Evolutionary conservation across 768 basidiomycete genomes (phyloP), one percentile per base, ranked within the genome.

Genomic region (Boletus rufocinnamomeus): DNA sequence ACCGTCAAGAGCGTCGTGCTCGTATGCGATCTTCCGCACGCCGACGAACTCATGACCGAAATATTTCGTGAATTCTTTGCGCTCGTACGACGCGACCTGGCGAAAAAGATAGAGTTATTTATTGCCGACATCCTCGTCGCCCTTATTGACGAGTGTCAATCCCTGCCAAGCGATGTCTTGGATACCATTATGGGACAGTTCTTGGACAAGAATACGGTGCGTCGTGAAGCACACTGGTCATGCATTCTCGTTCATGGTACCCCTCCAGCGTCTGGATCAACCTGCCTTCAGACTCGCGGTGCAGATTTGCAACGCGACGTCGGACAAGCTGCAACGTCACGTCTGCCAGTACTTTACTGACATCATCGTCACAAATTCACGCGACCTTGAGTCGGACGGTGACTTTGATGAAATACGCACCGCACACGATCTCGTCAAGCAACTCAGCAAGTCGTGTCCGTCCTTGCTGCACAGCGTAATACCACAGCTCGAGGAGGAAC

Each of bases 1-100:
- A 91, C 90, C 35, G 95, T 98, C 68, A 98, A 98, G 82, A 93
- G 89, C 64, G 88, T 97, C 32, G 93, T 95, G 14, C 83, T 98
- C 64, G 87, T 97, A 17, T 94, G 93, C 74, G 96, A 98, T 74
- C 82, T 98, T 16, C 91, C 89, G 4, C 85, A 84, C 37, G 85
- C 87, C 13, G 96, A 98, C 59, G 89, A 93, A 50, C 82, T 97
- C 59, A 85, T 95, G 78, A 72, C 76, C 52, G 87, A 91, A 43
- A 84, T 93, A 59, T 98, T 98, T 74, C 85, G 85, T 64, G 86
- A 87, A 65, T 84, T 94, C 63, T 95, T 98, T 63, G 80, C 79
- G 7, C 81, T 97, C 54, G 85, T 95, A 35, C 82, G 87, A 74
- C 87, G 89, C 62, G 79, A 84, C 58, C 72, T 87, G 40, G 79